Conservation (phyloP, 306 rosid genomes). For the Adenanthera pavonina region DNA sequence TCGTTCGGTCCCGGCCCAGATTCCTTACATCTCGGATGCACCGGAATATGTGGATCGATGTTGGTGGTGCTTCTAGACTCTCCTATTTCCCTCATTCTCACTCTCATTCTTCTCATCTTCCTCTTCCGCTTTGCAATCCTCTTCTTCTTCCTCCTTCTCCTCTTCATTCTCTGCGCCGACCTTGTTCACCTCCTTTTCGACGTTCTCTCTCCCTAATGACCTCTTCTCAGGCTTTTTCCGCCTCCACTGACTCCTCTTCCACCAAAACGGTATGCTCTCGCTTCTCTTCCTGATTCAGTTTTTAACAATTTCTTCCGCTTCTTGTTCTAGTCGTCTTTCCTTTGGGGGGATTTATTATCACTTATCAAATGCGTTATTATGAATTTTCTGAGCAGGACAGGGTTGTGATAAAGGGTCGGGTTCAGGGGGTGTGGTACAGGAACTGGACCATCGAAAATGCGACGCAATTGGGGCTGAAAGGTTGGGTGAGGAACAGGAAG, state of each 20-base stretch:
- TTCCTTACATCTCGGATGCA: slow-evolving; percentile 44
- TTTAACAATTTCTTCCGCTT: neutral
- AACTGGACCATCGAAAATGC: slow-evolving; percentile 59
- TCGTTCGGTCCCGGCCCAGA: slow-evolving; percentile 42
- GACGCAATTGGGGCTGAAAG: slow-evolving; percentile 46
- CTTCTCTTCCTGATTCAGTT: neutral
- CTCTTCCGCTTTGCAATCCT: slow-evolving; percentile 58
- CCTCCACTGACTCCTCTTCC: slow-evolving; percentile 40
- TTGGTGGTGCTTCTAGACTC: slow-evolving; percentile 58
- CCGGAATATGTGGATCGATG: slow-evolving; percentile 40
- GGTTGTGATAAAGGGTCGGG: slow-evolving; percentile 85
- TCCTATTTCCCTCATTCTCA: slow-evolving; percentile 61
- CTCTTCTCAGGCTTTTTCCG: slow-evolving; percentile 44
- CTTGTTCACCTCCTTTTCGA: slow-evolving; percentile 56
- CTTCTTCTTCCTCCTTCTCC: slow-evolving; percentile 52
- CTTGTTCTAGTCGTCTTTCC: too few species aligned
- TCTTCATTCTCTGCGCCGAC: slow-evolving; percentile 59
- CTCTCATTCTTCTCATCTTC: slow-evolving; percentile 52
- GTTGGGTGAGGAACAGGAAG: slow-evolving; percentile 58
- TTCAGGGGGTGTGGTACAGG: slow-evolving; percentile 64
- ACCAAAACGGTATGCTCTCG: slow-evolving; percentile 64
- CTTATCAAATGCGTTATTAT: neutral
- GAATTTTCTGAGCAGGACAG: slow-evolving; percentile 62
- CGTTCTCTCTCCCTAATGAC: slow-evolving; percentile 58
- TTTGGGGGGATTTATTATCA: neutral